These are phyloP conservation scores for Ophiostoma montium DNA, from an alignment of 2,329 filamentous ascomycete genomes.

Conservation along the genomic window DNA sequence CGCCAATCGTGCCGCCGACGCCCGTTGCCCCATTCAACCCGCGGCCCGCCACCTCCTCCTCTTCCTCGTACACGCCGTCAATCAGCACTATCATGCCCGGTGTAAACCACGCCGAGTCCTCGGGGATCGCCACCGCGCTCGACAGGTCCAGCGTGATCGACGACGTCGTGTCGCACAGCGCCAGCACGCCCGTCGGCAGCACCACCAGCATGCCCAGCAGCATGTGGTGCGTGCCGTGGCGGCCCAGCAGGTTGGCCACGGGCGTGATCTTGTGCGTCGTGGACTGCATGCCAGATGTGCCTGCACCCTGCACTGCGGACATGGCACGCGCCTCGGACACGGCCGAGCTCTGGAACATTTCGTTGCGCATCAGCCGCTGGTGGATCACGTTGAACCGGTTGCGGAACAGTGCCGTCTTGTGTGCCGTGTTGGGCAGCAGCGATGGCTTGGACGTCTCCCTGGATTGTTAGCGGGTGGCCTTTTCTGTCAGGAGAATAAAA, in stretches of 20 bases:
- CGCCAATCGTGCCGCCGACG: constrained; percentile 82
- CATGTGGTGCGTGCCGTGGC: constrained; percentile 72
- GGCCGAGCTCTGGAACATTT: constrained; percentile 75
- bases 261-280: constrained; percentile 77
- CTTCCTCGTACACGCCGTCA: constrained; percentile 93
- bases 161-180: constrained; percentile 75
- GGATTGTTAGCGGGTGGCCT: too few relatives aligned
- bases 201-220: constrained; percentile 71
- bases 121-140: constrained; percentile 67
- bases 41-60: constrained; percentile 56
- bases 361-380: constrained; percentile 81
- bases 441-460: constrained; percentile 53
- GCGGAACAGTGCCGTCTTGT: constrained; percentile 75
- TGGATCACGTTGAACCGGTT: constrained; percentile 88
- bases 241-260: constrained; percentile 60
- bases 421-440: constrained; percentile 59
- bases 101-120: constrained; percentile 80
- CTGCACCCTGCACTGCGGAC: constrained; percentile 32
- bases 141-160: constrained; percentile 74
- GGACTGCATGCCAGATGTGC: constrained; percentile 14
- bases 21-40: constrained; percentile 64
- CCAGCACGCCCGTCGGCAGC: constrained; percentile 67
- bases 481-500: too few relatives aligned
- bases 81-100: constrained; percentile 94
- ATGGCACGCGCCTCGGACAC: constrained; percentile 45